Conservation (phyloP, 164 flowering plant species). For the Chimonanthus salicifolius region DNA sequence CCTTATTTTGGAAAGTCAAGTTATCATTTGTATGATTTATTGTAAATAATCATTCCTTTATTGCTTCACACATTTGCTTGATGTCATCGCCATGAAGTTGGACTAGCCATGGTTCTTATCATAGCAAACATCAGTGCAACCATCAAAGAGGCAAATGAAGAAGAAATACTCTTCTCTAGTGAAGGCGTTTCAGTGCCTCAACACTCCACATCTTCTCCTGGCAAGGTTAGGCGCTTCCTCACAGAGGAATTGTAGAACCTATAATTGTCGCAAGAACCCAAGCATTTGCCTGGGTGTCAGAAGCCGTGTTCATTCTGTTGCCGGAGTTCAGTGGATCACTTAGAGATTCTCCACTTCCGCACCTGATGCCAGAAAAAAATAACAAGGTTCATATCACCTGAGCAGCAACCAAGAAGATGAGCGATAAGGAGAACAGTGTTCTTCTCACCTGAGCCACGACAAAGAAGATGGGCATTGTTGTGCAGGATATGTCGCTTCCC, state of each 20-base stretch:
- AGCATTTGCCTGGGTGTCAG: conserved; percentile 16
- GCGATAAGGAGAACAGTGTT: too few species aligned
- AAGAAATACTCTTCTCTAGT: background rate
- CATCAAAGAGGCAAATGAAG: background rate
- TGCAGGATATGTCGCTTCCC: too few species aligned
- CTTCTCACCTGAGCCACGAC: too few species aligned
- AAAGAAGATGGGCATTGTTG: too few species aligned
- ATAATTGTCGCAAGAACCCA: conserved; percentile 17
- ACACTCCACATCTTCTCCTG: background rate
- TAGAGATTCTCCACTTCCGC: too few species aligned
- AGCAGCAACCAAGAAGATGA: too few species aligned
- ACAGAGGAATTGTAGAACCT: background rate
- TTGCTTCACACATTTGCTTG: background rate
- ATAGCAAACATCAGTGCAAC: background rate
- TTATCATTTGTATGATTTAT: too few species aligned
- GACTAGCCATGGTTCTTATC: background rate
- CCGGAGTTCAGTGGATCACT: conserved; percentile 4
- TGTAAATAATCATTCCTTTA: too few species aligned
- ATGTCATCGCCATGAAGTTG: conserved; percentile 1
- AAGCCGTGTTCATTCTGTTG: conserved; percentile 29
- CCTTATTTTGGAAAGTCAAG: too few species aligned
- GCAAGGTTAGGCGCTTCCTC: conserved; percentile 9
- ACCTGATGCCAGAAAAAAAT: too few species aligned
- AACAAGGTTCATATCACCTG: too few species aligned
- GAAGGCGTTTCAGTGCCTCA: too few species aligned